Evolutionary conservation across 2,329 filamentous ascomycete species (phyloP).

Genomic region (Fusarium acutatum): DNA sequence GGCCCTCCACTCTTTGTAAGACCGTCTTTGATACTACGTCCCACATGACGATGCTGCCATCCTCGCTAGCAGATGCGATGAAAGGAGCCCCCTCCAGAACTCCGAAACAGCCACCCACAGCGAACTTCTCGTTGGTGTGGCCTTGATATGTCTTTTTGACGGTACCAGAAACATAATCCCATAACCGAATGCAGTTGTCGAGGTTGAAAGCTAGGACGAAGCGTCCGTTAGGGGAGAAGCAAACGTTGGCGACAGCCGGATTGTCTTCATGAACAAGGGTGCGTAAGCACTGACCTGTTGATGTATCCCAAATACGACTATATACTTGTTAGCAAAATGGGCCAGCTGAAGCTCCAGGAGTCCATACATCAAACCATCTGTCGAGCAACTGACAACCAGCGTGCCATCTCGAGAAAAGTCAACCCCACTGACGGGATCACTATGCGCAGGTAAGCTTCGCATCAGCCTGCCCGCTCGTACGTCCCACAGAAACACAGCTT

Average conservation of each 20-base stretch:
- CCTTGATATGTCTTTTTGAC: conserved; percentile 98
- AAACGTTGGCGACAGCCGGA: conserved; percentile 85
- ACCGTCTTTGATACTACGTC: conserved; percentile 87
- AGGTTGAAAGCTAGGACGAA: conserved; percentile 92
- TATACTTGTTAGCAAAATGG: conserved; percentile 22
- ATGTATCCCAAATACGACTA: conserved; percentile 92
- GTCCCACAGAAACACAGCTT: conserved; percentile 97
- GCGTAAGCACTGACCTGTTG: conserved; percentile 91
- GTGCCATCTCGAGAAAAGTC: conserved; percentile 95
- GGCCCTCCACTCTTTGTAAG: conserved; percentile 70
- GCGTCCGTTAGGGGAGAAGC: conserved; percentile 93
- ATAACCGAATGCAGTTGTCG: conserved; percentile 88
- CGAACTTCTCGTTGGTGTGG: conserved; percentile 84
- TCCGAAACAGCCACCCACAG: conserved; percentile 86
- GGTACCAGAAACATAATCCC: conserved; percentile 91
- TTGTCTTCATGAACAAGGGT: conserved; percentile 98
- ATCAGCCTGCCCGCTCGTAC: conserved; percentile 87
- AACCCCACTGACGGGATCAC: conserved; percentile 91
- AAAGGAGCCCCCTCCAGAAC: conserved; percentile 63
- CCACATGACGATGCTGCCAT: conserved; percentile 87
- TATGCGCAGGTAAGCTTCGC: conserved; percentile 91
- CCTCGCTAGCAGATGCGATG: conserved; percentile 85
- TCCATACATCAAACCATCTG: conserved; percentile 84
- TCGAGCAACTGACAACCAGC: conserved; percentile 88
- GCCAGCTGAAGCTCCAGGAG: not conserved